Conservation (phyloP, 768 basidiomycete species). For the Amanita brunnescens region DNA sequence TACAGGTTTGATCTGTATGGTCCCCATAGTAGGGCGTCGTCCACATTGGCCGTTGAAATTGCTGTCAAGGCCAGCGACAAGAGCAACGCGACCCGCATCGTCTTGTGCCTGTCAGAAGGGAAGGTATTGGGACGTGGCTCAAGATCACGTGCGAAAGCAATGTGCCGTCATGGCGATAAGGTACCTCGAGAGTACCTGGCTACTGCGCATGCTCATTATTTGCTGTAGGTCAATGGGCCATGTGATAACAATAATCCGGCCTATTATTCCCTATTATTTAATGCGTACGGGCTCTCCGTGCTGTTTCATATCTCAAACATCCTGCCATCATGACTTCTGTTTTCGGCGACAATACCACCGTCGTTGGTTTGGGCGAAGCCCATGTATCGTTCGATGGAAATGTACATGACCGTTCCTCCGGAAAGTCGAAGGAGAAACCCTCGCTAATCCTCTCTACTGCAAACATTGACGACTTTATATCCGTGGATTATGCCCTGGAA, state of each 20-base stretch:
- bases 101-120: not conserved
- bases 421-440: not conserved
- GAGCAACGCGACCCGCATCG: not conserved
- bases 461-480: slow-evolving; percentile 30
- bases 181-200: too few species aligned
- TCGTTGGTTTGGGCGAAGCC: not conserved
- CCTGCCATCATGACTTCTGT: not conserved
- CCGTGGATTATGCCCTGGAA: slow-evolving; percentile 40
- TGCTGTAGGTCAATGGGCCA: too few species aligned
- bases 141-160: not conserved
- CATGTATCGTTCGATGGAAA: slow-evolving; percentile 9
- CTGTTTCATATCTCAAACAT: not conserved
- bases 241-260: too few species aligned
- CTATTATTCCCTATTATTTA: too few species aligned
- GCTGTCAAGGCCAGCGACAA: slow-evolving; percentile 33
- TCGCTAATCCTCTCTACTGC: not conserved
- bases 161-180: too few species aligned
- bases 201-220: too few species aligned
- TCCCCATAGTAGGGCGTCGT: slow-evolving; percentile 70
- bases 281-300: not conserved
- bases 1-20: slow-evolving; percentile 91
- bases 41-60: slow-evolving; percentile 28
- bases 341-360: slow-evolving; percentile 1
- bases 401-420: not conserved
- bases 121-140: not conserved